phyloP scores from a whole-genome alignment of 2,329 filamentous ascomycete species.

The Cephalotrichum gorgonifer region DNA sequence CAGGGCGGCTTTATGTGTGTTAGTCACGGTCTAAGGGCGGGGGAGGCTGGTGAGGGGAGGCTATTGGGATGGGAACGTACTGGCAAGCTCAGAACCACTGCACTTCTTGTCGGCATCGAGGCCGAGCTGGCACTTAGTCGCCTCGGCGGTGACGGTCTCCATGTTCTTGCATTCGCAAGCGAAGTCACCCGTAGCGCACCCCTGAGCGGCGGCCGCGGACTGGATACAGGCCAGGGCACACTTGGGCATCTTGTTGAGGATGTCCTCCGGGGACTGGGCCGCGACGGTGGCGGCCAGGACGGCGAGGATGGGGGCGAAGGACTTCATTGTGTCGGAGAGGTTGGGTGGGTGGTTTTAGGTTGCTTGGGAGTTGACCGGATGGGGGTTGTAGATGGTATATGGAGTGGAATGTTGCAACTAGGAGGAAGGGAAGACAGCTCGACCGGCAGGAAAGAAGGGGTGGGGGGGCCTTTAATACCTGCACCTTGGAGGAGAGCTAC shows the following conservation, averaged over 20 bases:
- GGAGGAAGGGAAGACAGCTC: background rate
- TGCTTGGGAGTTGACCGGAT: background rate
- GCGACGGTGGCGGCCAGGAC: slow-evolving; percentile 3
- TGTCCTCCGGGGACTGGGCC: slow-evolving; percentile 6
- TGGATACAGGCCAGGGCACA: slow-evolving; percentile 8
- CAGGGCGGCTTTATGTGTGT: slow-evolving; percentile 11
- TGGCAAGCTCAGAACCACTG: slow-evolving; percentile 20
- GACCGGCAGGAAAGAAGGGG: background rate
- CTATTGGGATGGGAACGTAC: no score
- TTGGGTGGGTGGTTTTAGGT: background rate
- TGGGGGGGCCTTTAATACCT: background rate
- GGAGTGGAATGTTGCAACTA: background rate
- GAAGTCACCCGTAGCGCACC: slow-evolving; percentile 6
- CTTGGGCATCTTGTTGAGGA: slow-evolving; percentile 7
- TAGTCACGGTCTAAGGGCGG: slow-evolving; percentile 3
- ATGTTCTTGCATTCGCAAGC: slow-evolving; percentile 7
- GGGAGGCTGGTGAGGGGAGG: background rate
- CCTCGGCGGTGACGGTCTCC: slow-evolving; percentile 2
- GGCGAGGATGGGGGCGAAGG: slow-evolving; percentile 3
- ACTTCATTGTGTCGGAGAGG: slow-evolving; percentile 7
- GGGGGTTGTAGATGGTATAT: background rate
- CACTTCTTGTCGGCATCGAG: slow-evolving; percentile 14
- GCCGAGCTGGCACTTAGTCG: slow-evolving; percentile 5
- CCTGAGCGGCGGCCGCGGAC: slow-evolving; percentile 2
- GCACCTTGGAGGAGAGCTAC: background rate